Conservation (phyloP, 257 asterid genomes). For the Voacanga thouarsii region DNA sequence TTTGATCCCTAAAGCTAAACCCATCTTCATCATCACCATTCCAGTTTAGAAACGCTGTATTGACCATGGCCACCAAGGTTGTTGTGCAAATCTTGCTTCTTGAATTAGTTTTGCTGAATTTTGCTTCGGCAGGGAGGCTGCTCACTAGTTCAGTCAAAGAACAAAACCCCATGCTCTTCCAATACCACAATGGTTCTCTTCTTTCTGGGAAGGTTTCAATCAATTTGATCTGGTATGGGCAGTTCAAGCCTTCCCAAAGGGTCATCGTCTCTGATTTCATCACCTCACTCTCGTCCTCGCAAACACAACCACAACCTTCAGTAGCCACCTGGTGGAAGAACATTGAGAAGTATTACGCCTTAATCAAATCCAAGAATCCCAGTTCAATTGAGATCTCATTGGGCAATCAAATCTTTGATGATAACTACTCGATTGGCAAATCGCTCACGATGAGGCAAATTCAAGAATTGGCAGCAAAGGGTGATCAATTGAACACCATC, state of each 20-base stretch:
- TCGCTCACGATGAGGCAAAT: neutral
- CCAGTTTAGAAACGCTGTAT: neutral
- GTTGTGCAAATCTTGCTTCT: neutral
- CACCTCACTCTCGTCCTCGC: constrained; percentile 20
- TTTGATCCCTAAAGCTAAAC: neutral
- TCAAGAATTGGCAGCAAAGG: constrained; percentile 2
- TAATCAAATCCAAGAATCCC: constrained; percentile 1
- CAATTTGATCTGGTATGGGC: constrained; percentile 45
- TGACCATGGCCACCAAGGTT: neutral
- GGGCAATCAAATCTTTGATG: constrained; percentile 15
- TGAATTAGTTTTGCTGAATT: neutral
- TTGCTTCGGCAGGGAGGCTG: neutral
- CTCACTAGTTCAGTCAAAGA: constrained; percentile 2
- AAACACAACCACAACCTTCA: constrained; percentile 7
- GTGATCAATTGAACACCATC: constrained; percentile 1
- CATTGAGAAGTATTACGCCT: constrained; percentile 17
- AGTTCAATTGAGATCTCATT: neutral
- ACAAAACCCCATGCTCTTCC: constrained; percentile 15
- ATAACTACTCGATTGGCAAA: neutral
- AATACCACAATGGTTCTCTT: constrained; percentile 47
- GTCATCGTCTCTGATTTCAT: constrained; percentile 36
- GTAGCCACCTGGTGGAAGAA: constrained; percentile 28
- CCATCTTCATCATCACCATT: neutral
- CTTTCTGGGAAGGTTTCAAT: constrained; percentile 37
- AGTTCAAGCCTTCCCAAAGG: constrained; percentile 33